phyloP scores from a whole-genome alignment of 2,329 filamentous ascomycete genomes.

The Fusarium lyarnte region DNA sequence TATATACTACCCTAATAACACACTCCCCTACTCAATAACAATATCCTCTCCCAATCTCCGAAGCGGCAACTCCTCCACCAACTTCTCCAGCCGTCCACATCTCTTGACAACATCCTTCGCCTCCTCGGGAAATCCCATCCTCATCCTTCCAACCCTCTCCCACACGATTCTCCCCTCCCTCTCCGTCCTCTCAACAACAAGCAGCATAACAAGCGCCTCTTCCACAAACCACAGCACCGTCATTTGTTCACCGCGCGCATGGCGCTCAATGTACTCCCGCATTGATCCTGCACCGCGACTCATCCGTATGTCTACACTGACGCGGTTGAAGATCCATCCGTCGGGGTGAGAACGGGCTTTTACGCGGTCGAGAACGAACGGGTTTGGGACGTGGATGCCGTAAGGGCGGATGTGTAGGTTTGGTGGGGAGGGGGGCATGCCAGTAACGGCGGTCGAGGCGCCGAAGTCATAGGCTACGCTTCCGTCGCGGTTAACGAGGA shows the following conservation, averaged over 20 bases:
- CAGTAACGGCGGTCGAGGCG: not conserved
- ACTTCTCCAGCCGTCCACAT: constrained; percentile 45
- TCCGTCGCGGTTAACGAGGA: constrained; percentile 44
- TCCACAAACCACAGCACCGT: constrained; percentile 51
- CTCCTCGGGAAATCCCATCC: constrained; percentile 49
- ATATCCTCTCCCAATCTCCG: constrained; percentile 47
- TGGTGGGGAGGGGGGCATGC: constrained; percentile 33
- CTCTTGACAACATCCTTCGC: constrained; percentile 45
- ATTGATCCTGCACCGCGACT: constrained; percentile 44
- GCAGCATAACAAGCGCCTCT: constrained; percentile 47
- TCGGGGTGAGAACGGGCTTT: constrained; percentile 46
- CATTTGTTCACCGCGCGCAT: constrained; percentile 50
- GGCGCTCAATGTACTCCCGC: constrained; percentile 47
- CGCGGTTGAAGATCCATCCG: constrained; percentile 50
- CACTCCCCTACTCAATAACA: constrained; percentile 43
- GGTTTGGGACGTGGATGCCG: constrained; percentile 46
- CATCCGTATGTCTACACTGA: constrained; percentile 48
- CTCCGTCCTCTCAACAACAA: constrained; percentile 45
- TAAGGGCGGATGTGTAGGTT: constrained; percentile 42
- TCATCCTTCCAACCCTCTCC: constrained; percentile 49
- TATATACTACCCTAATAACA: not conserved
- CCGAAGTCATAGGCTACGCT: constrained; percentile 48
- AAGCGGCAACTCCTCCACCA: constrained; percentile 47
- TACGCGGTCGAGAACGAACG: constrained; percentile 47
- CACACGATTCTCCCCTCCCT: constrained; percentile 35